These are phyloP conservation scores for Aspergillus homomorphus DNA, from an alignment of 495 filamentous ascomycete species.

Conservation along the genomic window DNA sequence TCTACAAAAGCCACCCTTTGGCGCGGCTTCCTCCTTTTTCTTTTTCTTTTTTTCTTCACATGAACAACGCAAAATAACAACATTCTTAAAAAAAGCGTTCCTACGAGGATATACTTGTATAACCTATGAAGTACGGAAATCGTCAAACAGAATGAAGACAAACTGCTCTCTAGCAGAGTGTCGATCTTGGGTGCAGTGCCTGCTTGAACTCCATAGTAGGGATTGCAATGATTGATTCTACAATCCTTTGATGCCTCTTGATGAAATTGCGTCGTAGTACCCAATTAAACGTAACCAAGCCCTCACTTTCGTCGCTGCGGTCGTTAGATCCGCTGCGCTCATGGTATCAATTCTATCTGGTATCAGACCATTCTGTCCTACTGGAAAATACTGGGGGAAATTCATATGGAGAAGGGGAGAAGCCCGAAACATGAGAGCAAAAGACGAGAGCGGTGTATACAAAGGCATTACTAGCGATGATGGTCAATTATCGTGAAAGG, in stretches of 20 bases:
- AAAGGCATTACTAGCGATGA: not conserved
- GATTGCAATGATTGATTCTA: slow-evolving; percentile 69
- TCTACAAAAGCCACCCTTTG: slow-evolving; percentile 18
- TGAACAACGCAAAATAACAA: slow-evolving; percentile 66
- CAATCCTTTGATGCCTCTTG: slow-evolving; percentile 33
- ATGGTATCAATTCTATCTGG: not conserved
- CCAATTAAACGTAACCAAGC: not conserved
- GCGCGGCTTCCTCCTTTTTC: slow-evolving; percentile 16
- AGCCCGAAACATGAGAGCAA: not conserved
- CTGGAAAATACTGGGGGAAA: not conserved
- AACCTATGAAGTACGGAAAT: slow-evolving; percentile 61
- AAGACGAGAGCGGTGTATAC: not conserved
- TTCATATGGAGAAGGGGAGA: not conserved
- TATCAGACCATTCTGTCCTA: not conserved
- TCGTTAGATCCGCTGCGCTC: not conserved
- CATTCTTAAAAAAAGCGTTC: slow-evolving; percentile 64
- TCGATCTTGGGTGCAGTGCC: slow-evolving; percentile 70
- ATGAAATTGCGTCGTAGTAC: not conserved
- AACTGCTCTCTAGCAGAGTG: slow-evolving; percentile 40
- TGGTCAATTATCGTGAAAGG: not conserved
- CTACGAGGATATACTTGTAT: slow-evolving; percentile 45
- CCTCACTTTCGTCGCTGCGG: not conserved
- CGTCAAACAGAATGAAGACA: slow-evolving; percentile 65
- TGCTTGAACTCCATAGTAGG: slow-evolving; percentile 49
- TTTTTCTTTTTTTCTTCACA: slow-evolving; percentile 47